phyloP scores from a whole-genome alignment of 164 flowering plant genomes.

The Liriodendron chinense region DNA sequence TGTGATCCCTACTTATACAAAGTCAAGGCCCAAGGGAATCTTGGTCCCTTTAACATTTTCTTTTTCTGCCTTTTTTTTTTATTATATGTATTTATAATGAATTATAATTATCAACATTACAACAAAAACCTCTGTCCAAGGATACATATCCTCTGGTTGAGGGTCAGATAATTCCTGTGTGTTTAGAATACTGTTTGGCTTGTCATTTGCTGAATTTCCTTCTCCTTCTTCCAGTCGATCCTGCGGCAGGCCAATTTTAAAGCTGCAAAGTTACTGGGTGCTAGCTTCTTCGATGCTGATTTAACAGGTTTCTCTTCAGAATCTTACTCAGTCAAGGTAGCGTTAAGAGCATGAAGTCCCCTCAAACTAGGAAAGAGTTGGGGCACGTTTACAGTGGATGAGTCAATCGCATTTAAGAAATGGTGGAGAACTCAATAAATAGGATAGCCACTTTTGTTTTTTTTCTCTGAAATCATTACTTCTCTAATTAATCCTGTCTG shows the following conservation, averaged over 20 bases:
- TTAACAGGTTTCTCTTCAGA: constrained; percentile 59
- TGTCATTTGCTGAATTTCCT: not conserved
- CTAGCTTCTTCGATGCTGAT: constrained; percentile 99
- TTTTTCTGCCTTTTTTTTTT: not conserved
- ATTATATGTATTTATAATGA: not conserved
- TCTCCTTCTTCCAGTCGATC: constrained; percentile 60
- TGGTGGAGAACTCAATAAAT: too few relatives aligned
- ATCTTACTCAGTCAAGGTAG: not conserved
- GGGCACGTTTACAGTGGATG: not conserved
- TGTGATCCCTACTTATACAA: too few relatives aligned
- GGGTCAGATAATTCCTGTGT: not conserved
- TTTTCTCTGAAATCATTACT: not conserved
- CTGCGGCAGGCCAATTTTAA: constrained; percentile 85
- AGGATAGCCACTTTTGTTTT: not conserved
- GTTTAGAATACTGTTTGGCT: not conserved
- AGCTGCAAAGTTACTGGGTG: constrained; percentile 85
- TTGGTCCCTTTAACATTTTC: not conserved
- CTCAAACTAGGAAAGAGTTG: not conserved
- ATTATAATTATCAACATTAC: not conserved
- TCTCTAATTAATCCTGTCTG: not conserved
- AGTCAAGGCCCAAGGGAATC: too few relatives aligned
- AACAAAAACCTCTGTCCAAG: not conserved
- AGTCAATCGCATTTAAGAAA: not conserved
- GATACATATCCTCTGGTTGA: not conserved
- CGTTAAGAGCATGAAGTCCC: not conserved